phyloP scores from a whole-genome alignment of 1,139 yeast genomes.

The Yamadazyma taylorii region DNA sequence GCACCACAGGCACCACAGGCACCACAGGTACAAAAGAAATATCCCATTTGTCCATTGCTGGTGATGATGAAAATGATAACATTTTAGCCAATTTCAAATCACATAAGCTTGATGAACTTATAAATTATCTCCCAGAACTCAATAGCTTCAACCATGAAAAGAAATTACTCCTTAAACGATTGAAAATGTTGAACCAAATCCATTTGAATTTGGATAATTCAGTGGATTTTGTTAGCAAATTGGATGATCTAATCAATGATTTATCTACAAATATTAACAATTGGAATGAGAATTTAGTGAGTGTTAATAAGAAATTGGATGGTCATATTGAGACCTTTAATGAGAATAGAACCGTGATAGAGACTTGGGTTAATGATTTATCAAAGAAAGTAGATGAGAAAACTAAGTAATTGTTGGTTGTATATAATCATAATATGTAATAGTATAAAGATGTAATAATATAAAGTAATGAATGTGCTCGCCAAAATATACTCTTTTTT shows the following conservation, averaged over 20 bases:
- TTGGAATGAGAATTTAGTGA: conserved; percentile 42
- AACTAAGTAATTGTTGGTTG: not conserved
- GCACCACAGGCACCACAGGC: too few species aligned
- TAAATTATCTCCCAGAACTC: conserved; percentile 36
- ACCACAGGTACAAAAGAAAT: too few species aligned
- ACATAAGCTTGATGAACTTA: conserved; percentile 38
- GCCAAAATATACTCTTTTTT: too few species aligned
- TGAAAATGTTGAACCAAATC: conserved; percentile 43
- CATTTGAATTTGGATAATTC: conserved; percentile 41
- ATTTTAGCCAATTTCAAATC: conserved; percentile 6
- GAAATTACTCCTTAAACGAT: conserved; percentile 43
- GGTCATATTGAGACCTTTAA: conserved; percentile 17
- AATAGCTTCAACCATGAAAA: conserved; percentile 31
- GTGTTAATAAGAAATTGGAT: conserved; percentile 38
- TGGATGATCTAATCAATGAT: conserved; percentile 37
- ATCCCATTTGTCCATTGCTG: too few species aligned
- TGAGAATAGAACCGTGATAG: conserved; percentile 15
- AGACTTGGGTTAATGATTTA: conserved; percentile 15
- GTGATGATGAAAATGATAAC: not conserved
- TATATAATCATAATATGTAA: too few species aligned
- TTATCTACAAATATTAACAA: conserved; percentile 37
- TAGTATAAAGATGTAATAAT: too few species aligned
- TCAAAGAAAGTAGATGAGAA: conserved; percentile 4
- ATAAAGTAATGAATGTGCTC: too few species aligned
- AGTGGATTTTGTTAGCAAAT: conserved; percentile 24